Conservation (phyloP, 2,329 filamentous ascomycete genomes). For the Biscogniauxia sp. region DNA sequence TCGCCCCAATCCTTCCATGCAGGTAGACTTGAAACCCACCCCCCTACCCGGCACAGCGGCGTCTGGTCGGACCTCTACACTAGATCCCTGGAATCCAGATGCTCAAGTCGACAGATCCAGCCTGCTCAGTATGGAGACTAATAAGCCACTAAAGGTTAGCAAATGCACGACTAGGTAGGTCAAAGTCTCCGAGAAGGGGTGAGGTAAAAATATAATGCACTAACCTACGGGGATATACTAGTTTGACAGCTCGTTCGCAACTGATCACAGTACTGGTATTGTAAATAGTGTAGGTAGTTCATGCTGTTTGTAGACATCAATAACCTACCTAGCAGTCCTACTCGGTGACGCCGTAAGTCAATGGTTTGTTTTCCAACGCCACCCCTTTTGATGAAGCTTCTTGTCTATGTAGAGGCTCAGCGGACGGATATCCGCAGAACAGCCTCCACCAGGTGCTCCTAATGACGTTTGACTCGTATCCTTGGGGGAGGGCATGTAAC, state of each 20-base stretch:
- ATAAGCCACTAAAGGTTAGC: background rate
- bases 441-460: background rate
- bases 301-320: background rate
- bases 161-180: background rate
- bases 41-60: constrained; percentile 11
- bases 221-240: background rate
- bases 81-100: constrained; percentile 8
- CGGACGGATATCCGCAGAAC: background rate
- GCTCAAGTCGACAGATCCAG: constrained; percentile 3
- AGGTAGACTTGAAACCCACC: constrained; percentile 15
- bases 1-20: constrained; percentile 5
- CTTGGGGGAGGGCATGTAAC: constrained; percentile 17
- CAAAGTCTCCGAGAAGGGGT: background rate
- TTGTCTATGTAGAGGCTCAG: constrained; percentile 8
- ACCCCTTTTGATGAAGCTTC: background rate
- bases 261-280: background rate
- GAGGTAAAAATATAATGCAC: background rate
- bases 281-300: no score
- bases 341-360: background rate
- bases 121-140: constrained; percentile 1
- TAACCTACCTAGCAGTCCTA: background rate
- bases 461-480: constrained; percentile 16
- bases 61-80: constrained; percentile 6
- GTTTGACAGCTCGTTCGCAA: background rate
- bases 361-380: background rate